Evolutionary conservation across 2,329 filamentous ascomycete genomes (phyloP).

Genomic region (Nemania sp.): DNA sequence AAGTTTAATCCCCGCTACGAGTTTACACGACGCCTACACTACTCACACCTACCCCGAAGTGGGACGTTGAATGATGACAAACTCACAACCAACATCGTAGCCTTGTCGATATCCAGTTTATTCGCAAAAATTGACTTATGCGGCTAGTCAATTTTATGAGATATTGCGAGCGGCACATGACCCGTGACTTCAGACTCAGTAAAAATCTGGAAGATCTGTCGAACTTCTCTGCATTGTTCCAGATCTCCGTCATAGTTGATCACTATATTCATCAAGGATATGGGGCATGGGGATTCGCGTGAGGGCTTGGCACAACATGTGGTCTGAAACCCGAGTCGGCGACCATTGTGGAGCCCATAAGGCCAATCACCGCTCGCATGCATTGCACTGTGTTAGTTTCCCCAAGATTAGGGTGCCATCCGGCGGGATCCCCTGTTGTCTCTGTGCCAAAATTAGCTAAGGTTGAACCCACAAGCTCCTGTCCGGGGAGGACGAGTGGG

Average conservation of each 20-base stretch:
- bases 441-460: conserved; percentile 30
- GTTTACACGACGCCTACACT: too few species aligned
- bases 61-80: too few species aligned
- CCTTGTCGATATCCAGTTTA: too few species aligned
- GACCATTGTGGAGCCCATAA: conserved; percentile 9
- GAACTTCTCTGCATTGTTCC: conserved; percentile 31
- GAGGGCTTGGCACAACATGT: conserved; percentile 23
- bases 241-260: conserved; percentile 29
- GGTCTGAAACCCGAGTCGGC: conserved; percentile 32
- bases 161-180: conserved; percentile 19
- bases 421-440: conserved; percentile 10
- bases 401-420: conserved; percentile 2
- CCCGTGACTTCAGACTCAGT: conserved; percentile 14
- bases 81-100: too few species aligned
- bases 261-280: conserved; percentile 18
- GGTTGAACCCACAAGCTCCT: conserved; percentile 12
- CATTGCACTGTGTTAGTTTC: conserved; percentile 17
- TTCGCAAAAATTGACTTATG: not conserved
- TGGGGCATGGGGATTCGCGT: conserved; percentile 15
- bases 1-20: too few species aligned
- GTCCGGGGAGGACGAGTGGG: conserved; percentile 11
- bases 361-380: conserved; percentile 12
- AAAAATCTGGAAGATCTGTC: conserved; percentile 28
- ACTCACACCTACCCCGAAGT: too few species aligned
- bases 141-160: conserved; percentile 13